phyloP scores from a whole-genome alignment of 441 rosid genomes.

The Codiaeum variegatum region DNA sequence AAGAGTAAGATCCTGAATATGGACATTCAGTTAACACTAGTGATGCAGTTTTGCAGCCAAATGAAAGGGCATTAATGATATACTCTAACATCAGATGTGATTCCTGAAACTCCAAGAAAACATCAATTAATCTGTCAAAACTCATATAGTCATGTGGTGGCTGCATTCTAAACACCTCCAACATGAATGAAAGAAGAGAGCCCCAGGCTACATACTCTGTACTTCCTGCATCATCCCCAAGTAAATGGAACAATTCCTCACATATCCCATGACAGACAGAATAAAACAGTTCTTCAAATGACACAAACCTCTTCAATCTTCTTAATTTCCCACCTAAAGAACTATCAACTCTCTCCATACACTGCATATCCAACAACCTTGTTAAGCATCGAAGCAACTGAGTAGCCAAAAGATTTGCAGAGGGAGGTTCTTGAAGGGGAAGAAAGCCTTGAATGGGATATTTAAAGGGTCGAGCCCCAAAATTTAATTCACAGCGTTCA shows the following conservation, averaged over 20 bases:
- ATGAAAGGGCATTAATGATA: constrained; percentile 67
- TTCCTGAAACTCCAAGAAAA: constrained; percentile 60
- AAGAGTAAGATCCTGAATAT: constrained; percentile 84
- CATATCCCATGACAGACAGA: constrained; percentile 76
- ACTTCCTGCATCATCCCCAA: constrained; percentile 53
- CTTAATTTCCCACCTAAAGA: constrained; percentile 63
- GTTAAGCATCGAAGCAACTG: constrained; percentile 68
- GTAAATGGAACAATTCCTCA: constrained; percentile 57
- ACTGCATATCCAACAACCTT: constrained; percentile 58
- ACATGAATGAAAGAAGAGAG: constrained; percentile 68
- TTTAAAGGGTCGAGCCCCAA: constrained; percentile 81
- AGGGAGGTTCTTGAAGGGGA: constrained; percentile 72
- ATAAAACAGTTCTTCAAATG: constrained; percentile 63
- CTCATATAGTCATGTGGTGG: constrained; percentile 73
- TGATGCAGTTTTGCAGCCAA: constrained; percentile 71
- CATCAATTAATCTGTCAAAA: constrained; percentile 69
- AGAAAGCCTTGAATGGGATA: constrained; percentile 60
- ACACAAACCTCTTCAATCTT: constrained; percentile 75
- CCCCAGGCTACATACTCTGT: constrained; percentile 79
- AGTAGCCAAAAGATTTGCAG: constrained; percentile 39
- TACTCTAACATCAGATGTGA: constrained; percentile 58
- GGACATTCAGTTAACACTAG: constrained; percentile 78
- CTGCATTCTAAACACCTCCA: constrained; percentile 66
- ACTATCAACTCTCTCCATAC: constrained; percentile 49
- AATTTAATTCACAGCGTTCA: constrained; percentile 82